Base-by-base conservation (phyloP, 768 basidiomycete genomes). In the Tricholoma sp. region DNA sequence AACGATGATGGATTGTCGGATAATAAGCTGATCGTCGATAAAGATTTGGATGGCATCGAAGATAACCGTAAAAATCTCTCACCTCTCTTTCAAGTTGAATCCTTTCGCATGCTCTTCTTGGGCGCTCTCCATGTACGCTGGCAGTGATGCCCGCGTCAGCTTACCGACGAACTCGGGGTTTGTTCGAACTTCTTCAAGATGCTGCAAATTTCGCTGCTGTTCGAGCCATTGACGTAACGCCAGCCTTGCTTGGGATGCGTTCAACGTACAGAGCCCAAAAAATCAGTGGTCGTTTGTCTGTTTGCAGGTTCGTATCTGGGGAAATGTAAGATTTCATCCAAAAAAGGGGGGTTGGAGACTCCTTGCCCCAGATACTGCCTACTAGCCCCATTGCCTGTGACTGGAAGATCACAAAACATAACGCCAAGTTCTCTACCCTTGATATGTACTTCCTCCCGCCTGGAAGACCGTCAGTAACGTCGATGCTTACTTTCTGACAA, bases 241-340 rank as follows among this genome's bases (percentile, higher is more conserved):
- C 79, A 1, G 71, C 50, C n/a, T n/a, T n/a, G 19, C 82, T 79
- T 5, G 75, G 64, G 16, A 75, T 80, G 49, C 89, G 84, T 0
- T 77, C 83, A 19, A 74, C 74, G 2, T 2, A 82, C 83, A 8
- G 74, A 63, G 22, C 85, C 83, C 32, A 87, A 69, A 69, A 84
- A 87, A 59, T 87, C 85, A 11, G 84, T 79, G 2, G 83, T 83
- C 4, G 84, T 86, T 66, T 86, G 85, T 19, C 84, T 74, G 58
- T 83, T 80, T 5, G 79, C 79, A n/a, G 83, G 83, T 52, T 72
- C 72, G 61, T 82, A 84, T 18, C 84, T 76, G 49, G 19, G 55
- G 24, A 12, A 54, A 88, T 19, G 37, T 54, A n/a, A 54, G 27
- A 43, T 14, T 18, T n/a, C 22, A 4, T 16, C 9, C 9, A 12